Evolutionary conservation across 1,284 basidiomycete species (phyloP).

Genomic region (Termitomyces sp.): DNA sequence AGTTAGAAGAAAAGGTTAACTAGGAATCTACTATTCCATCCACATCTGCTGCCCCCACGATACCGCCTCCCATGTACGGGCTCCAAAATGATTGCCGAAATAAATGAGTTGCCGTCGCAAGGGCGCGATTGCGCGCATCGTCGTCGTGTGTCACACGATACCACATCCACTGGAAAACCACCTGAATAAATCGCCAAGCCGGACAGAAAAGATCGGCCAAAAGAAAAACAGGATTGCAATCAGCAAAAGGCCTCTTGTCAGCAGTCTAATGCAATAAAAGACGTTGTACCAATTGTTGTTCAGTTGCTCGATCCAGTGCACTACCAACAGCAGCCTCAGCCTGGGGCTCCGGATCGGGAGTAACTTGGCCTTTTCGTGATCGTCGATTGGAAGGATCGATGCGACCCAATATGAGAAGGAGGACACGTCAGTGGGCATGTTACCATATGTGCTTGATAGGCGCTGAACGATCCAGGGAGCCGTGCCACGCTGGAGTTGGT

Average conservation of each 20-base stretch:
- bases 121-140: not conserved
- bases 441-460: slow-evolving; percentile 71
- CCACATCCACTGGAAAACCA: slow-evolving; percentile 46
- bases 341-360: slow-evolving; percentile 82
- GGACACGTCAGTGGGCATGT: slow-evolving; percentile 64
- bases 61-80: too few relatives aligned
- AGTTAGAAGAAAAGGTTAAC: too few relatives aligned
- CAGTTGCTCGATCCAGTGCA: slow-evolving; percentile 84
- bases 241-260: slow-evolving; percentile 23
- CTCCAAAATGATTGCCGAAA: too few relatives aligned
- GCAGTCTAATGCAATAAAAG: slow-evolving; percentile 19
- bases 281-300: slow-evolving; percentile 41
- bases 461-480: slow-evolving; percentile 91
- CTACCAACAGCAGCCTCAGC: slow-evolving; percentile 76
- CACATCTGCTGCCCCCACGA: too few relatives aligned
- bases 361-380: slow-evolving; percentile 90
- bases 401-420: slow-evolving; percentile 91
- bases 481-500: slow-evolving; percentile 73
- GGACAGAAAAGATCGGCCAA: slow-evolving; percentile 9
- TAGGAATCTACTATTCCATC: too few relatives aligned
- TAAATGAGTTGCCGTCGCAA: too few relatives aligned
- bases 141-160: slow-evolving; percentile 26
- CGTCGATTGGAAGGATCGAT: slow-evolving; percentile 89
- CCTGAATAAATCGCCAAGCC: slow-evolving; percentile 30
- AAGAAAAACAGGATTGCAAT: slow-evolving; percentile 27